Evolutionary conservation across 2,329 filamentous ascomycete species (phyloP), one percentile per base, ranked within the genome.

Genomic region (Claviceps sp.): DNA sequence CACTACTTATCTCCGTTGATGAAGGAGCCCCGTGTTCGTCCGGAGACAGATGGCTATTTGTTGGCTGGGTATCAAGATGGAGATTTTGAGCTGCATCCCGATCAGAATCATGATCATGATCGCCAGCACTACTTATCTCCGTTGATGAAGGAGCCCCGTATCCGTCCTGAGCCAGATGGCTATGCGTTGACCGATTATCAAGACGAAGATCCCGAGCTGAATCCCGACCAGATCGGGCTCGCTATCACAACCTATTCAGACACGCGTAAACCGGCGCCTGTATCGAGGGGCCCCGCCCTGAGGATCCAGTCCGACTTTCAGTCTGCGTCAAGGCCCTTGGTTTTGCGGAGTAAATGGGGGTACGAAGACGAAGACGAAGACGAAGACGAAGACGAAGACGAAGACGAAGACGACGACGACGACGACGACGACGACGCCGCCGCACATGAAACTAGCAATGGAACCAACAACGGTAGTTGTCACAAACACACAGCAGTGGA

Each of bases 221-320:
- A 56, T 20, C 50, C 36, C 4, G 39, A 47, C 23, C 47, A 49
- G 36, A 58, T 64, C 45, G 55, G 59, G 13, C 46, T 63, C 14
- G 57, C 60, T 48, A 56, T 65, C 20, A 59, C 54, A 38, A 66
- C 56, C 26, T 54, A 51, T 23, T 29, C 20, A 13, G 59, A 51
- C 38, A 54, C 47, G 53, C 56, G 11, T 50, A 59, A 50, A 59
- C 55, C 43, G 11, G 5, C 55, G 2, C 56, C 62, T 34, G 57
- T 61, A 4, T 61, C 63, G 5, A 64, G 62, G 42, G 58, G 56
- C 2, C 60, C 59, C 9, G 43, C 59, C 4, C 65, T 75, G 4
- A 72, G 69, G 55, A 61, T 75, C 47, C 69, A 74, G 51, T 76
- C 73, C 5, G 68, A 60, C 14, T 17, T 40, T 9, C 20, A 23